Evolutionary conservation across 495 filamentous ascomycete species (phyloP).

Genomic region (Geoglossum glabrum): DNA sequence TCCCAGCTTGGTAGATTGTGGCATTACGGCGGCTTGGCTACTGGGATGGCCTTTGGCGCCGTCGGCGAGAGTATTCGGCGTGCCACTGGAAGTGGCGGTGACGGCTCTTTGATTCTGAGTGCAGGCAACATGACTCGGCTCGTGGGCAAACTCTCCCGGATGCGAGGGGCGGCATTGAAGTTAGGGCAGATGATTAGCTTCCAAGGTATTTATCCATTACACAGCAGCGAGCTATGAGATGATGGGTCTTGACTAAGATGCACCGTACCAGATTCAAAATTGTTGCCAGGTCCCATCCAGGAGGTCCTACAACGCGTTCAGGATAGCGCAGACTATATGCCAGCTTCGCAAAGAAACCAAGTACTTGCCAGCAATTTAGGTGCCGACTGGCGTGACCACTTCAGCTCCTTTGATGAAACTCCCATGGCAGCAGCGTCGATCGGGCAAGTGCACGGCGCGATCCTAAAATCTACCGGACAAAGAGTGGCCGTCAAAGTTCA

Average conservation of each 20-base stretch:
- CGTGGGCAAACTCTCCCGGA: constrained; percentile 77
- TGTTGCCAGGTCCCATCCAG: constrained; percentile 70
- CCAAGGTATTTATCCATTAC: constrained; percentile 35
- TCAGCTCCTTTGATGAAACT: constrained; percentile 65
- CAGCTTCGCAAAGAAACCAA: constrained; percentile 67
- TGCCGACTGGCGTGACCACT: constrained; percentile 66
- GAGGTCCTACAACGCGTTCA: constrained; percentile 84
- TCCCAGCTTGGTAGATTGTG: constrained; percentile 71
- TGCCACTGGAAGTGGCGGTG: constrained; percentile 37
- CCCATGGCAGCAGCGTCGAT: constrained; percentile 96
- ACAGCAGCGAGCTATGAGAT: constrained; percentile 4
- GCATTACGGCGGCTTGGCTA: constrained; percentile 85
- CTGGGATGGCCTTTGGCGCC: constrained; percentile 91
- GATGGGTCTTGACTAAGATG: neutral
- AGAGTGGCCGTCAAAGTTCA: constrained; percentile 89
- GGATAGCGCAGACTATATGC: constrained; percentile 97
- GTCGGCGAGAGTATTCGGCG: constrained; percentile 66
- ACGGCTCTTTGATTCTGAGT: constrained; percentile 63
- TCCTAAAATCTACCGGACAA: constrained; percentile 50
- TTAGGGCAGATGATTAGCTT: constrained; percentile 94
- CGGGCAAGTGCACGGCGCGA: constrained; percentile 81
- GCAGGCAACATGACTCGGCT: constrained; percentile 77
- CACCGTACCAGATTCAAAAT: constrained; percentile 49
- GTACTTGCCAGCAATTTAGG: constrained; percentile 67
- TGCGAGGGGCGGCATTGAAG: constrained; percentile 97